Evolutionary conservation across 2,329 filamentous ascomycete species (phyloP).

Genomic region (Clarireedia monteithiana): DNA sequence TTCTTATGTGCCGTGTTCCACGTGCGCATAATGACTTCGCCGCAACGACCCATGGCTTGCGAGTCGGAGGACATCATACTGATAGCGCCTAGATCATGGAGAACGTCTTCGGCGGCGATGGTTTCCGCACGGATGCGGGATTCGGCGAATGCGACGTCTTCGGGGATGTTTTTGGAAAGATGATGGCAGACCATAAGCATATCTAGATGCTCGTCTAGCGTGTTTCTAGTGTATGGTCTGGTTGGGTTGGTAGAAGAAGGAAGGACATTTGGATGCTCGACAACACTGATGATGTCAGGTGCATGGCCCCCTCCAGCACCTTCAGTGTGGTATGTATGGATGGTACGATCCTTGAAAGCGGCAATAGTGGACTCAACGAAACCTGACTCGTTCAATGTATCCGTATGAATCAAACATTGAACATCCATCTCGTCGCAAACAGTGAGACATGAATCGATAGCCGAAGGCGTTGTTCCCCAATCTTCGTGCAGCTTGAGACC

Average conservation of each 20-base stretch:
- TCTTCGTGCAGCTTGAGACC: slow-evolving; percentile 94
- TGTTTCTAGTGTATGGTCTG: slow-evolving; percentile 82
- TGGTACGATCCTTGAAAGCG: slow-evolving; percentile 79
- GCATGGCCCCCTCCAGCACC: slow-evolving; percentile 92
- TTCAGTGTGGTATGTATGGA: slow-evolving; percentile 96
- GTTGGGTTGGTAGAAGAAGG: slow-evolving; percentile 91
- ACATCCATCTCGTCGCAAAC: slow-evolving; percentile 90
- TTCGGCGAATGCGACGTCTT: slow-evolving; percentile 93
- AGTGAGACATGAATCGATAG: slow-evolving; percentile 77
- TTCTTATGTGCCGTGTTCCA: slow-evolving; percentile 99
- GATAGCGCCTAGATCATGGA: slow-evolving; percentile 91
- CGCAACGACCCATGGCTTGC: slow-evolving; percentile 94
- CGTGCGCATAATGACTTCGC: slow-evolving; percentile 84
- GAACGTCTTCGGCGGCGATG: slow-evolving; percentile 91
- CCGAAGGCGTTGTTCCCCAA: slow-evolving; percentile 86
- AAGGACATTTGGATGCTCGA: slow-evolving; percentile 81
- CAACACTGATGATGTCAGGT: slow-evolving; percentile 90
- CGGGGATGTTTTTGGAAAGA: slow-evolving; percentile 82
- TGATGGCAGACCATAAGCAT: slow-evolving; percentile 99
- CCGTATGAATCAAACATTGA: slow-evolving; percentile 90
- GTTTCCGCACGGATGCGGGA: slow-evolving; percentile 91
- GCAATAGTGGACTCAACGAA: slow-evolving; percentile 87
- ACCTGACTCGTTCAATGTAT: slow-evolving; percentile 94
- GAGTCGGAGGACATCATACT: slow-evolving; percentile 96
- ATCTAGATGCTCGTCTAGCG: slow-evolving; percentile 90